A percentile compares a stretch with the other conserved stretches of the same genome.
Evolutionary conservation across 805 yeast genomes (phyloP).

Genomic region (Wickerhamiella cacticola): DNA sequence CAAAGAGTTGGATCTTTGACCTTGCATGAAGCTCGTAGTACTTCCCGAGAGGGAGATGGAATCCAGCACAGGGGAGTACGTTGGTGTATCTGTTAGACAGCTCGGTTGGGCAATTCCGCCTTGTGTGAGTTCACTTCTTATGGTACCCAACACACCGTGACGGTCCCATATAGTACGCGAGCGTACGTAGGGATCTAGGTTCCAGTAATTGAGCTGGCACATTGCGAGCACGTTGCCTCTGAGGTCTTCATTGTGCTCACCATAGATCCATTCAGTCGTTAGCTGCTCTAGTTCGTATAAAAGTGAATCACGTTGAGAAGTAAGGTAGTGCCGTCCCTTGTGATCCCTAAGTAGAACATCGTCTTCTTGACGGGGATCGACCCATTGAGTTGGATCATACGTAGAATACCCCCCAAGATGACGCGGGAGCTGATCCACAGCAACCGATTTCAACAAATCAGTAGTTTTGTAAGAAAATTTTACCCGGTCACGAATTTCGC

Average conservation of each 20-base stretch:
- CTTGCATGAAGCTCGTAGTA: neutral
- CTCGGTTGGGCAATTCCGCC: conserved; percentile 6
- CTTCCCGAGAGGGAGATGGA: neutral
- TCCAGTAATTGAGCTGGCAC: conserved; percentile 42
- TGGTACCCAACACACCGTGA: conserved; percentile 44
- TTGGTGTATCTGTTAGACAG: neutral
- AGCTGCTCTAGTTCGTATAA: conserved; percentile 5
- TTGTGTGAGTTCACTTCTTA: conserved; percentile 20
- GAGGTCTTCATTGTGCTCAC: neutral
- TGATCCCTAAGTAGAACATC: conserved; percentile 3
- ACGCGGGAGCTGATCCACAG: conserved; percentile 11
- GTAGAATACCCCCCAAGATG: conserved; percentile 7
- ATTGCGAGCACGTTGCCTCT: neutral
- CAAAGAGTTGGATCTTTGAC: neutral
- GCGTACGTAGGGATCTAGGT: conserved; percentile 71
- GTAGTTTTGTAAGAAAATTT: neutral
- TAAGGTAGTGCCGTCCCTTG: neutral
- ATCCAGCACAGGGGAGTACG: neutral
- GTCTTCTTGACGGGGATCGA: conserved; percentile 3
- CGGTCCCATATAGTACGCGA: conserved; percentile 71
- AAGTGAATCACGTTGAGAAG: neutral
- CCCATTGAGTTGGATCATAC: conserved; percentile 1
- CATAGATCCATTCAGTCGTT: conserved; percentile 8
- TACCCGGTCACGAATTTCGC: neutral
- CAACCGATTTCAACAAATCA: conserved; percentile 1